Base-by-base conservation (phyloP, 352 stramenopile genomes). In the Ophiocytium majus region DNA sequence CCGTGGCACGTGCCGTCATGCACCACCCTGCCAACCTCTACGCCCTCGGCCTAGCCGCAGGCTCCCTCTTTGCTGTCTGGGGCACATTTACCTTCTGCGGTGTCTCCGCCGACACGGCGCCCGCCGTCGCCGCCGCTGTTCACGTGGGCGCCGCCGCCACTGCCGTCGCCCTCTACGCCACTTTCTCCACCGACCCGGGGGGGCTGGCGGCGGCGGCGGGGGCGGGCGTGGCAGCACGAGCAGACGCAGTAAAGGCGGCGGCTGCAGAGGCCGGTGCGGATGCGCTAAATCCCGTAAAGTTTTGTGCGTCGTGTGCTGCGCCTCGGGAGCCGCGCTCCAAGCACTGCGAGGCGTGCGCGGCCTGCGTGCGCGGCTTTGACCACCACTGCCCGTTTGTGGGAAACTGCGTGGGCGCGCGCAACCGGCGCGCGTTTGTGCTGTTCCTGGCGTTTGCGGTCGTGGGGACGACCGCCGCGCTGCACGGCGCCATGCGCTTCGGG, bases 381-480 rank as follows among this genome's bases (percentile, higher is more conserved):
- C 88, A 91, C 76, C 88, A 91, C 79, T 91, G 88, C 63, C 87
- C 86, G 23, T 91, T 90, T 36, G 87, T 91, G 49, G 83, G 82
- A 32, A 91, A 88, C 82, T 91, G 88, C 78, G 86, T 91, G 66
- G 88, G 88, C n/a, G 50, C 80, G 33, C 80, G 87, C 66, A 91
- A 91, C 74, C 83, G 85, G 81, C 76, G 86, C 0, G 71, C 71
- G 34, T 91, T 91, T 63, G 31, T 91, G 0, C 57, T 31, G 10
- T 91, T 91, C 83, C 82, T 89, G 14, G 37, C 74, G 35, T 87
- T 66, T 80, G 83, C 87, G 49, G 85, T 88, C 34, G 9, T 85
- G 5, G 79, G 49, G 1, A 1, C 35, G n/a, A 34, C n/a, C 5
- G 5, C 82, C 1, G 10, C 35, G 5, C n/a, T 82, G n/a, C 74